Evolutionary conservation across 768 basidiomycete genomes (phyloP), one percentile per base, ranked within the genome.

Genomic region (Pisolithus tinctorius): DNA sequence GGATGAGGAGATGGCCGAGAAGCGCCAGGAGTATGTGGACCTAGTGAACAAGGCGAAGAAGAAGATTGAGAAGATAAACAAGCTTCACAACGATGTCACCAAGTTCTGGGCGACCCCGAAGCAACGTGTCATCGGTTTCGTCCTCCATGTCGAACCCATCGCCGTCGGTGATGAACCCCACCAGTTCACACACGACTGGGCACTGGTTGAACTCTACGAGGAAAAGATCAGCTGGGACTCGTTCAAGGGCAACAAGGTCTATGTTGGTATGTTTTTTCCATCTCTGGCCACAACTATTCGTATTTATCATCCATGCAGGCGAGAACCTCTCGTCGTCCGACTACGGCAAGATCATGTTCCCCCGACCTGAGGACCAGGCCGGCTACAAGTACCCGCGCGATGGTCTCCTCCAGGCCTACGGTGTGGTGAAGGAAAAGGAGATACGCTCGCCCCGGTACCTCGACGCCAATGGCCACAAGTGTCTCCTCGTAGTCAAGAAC

Each of bases 151-250:
- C 54, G 56, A 54, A n/a, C 39, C 51, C 4, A 68, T 70, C 57
- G 52, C 34, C 16, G 63, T 61, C 58, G 42, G 31, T 34, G 55
- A 26, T 57, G 60, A 48, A 11, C 45, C 56, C 49, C 25, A 66
- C 47, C 36, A 44, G 4, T 73, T 58, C 49, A 69, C 62, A 16
- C n/a, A 52, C n/a, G 72, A 73, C 57, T 72, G 72, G 69, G 55
- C 47, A 17, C 55, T 40, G 8, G 71, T 72, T 55, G 46, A 57
- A 48, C 39, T 50, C 16, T 31, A 45, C 29, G 10, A 25, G 14
- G 41, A 43, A n/a, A 50, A 50, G 25, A 67, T 70, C 4, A 72
- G 71, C 52, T 61, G 66, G 54, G 42, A 55, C 4, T 51, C 53
- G 52, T 71, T 71, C 52, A 43, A 55, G 53, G 71, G 71, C 34